Percentiles rank a stretch among this genome's conserved stretches.
Evolutionary conservation across 768 basidiomycete genomes (phyloP).

Genomic region (Hygrocybe coccinea): DNA sequence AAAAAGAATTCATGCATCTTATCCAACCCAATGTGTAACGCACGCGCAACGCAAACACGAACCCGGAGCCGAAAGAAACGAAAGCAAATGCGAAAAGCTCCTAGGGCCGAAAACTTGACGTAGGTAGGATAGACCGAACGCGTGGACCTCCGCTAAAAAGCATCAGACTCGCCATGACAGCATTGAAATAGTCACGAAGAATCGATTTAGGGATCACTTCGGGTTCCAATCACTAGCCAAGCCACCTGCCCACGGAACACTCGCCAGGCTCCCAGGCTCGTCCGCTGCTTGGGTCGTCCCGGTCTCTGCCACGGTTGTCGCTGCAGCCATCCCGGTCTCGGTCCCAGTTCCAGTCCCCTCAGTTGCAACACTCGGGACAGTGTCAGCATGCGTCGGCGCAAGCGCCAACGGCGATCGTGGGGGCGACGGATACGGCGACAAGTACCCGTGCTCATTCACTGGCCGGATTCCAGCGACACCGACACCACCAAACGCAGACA

Average conservation of each 20-base stretch:
- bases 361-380: conserved; percentile 10
- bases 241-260: conserved; percentile 40
- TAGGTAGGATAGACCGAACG: not conserved
- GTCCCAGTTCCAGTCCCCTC: conserved; percentile 17
- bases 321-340: too few species aligned
- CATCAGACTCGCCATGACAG: not conserved
- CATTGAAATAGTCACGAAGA: not conserved
- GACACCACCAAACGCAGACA: conserved; percentile 46
- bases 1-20: too few species aligned
- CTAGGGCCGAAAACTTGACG: not conserved
- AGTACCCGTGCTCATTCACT: conserved; percentile 17
- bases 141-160: not conserved
- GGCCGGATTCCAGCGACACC: conserved; percentile 4
- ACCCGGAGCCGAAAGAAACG: not conserved
- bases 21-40: too few species aligned
- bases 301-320: too few species aligned
- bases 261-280: conserved; percentile 23
- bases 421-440: conserved; percentile 14
- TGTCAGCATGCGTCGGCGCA: not conserved
- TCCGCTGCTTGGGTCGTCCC: not conserved
- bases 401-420: conserved; percentile 7
- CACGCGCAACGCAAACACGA: too few species aligned
- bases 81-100: not conserved
- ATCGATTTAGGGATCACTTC: conserved; percentile 7
- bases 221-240: conserved; percentile 38